Evolutionary conservation across 805 yeast species (phyloP), one percentile per base, ranked within the genome.

Genomic region (Phaffomyces thermotolerans): DNA sequence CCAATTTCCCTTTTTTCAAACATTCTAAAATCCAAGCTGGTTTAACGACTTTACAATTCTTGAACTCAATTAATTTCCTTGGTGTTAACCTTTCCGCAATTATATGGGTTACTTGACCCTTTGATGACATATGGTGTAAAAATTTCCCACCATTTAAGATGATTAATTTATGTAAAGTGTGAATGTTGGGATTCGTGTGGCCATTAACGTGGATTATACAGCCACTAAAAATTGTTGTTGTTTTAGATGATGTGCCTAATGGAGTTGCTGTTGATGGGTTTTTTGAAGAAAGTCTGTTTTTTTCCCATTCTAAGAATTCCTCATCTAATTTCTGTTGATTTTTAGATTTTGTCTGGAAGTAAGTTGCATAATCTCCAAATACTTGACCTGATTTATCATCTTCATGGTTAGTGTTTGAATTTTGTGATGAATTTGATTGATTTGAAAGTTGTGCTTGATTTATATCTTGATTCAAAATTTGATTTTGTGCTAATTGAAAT

Each of bases 141-240:
- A 84, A 86, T 41, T 66, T 71, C 0, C 99, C 99, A 1, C 98
- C 97, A 61, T 90, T 75, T 9, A 78, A 52, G 2, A 85, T 76
- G 3, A 91, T 79, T 51, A 87, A 53, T 43, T 80, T 73, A 54
- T 85, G 91, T 27, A 93, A 64, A 47, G 78, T 82, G 35, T 75
- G 65, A 14, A 88, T 73, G n/a, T 90, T 78, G 0, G 98, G 98
- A 3, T 64, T 65, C 0, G 98, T 91, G 54, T 84, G 79, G 1
- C 99, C 99, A 55, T 89, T 90, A n/a, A 91, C 88, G 59, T 84
- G 80, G 5, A 91, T 71, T 1, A 68, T 62, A 58, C 90, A 85
- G 2, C 73, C 78, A 32, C 65, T 54, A 57, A 91, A 89, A 1
- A 90, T 66, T 2, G 36, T 42, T 1, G 57, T 46, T 4, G 41